Evolutionary conservation across 1,284 basidiomycete genomes (phyloP).

Genomic region (Thelephora terrestris): DNA sequence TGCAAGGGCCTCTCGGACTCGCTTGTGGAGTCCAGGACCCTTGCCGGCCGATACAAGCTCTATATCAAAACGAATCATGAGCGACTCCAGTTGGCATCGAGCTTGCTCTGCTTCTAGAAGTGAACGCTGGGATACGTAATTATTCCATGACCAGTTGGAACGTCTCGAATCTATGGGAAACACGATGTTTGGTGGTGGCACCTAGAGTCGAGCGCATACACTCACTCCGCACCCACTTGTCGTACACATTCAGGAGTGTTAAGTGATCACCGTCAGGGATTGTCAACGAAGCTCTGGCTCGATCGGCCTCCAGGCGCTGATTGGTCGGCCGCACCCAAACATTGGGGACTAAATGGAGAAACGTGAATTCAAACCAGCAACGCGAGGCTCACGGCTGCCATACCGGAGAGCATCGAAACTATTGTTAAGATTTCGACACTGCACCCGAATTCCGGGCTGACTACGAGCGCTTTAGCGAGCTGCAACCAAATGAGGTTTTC

Average conservation of each 20-base stretch:
- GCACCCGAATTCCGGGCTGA: conserved; percentile 83
- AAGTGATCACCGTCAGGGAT: conserved; percentile 89
- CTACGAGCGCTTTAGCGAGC: conserved; percentile 88
- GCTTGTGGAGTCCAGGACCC: not conserved
- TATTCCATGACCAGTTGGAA: not conserved
- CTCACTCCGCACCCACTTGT: no score
- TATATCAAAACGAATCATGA: not conserved
- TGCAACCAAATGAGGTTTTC: not conserved
- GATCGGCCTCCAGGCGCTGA: conserved; percentile 75
- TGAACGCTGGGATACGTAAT: not conserved
- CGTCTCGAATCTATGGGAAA: not conserved
- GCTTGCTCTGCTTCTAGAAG: not conserved
- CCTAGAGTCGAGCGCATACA: no score
- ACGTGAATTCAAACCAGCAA: no score
- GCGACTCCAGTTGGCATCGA: not conserved
- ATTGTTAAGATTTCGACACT: conserved; percentile 87
- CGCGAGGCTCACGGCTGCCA: no score
- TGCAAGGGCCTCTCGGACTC: not conserved
- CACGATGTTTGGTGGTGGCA: no score
- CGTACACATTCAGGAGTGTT: conserved; percentile 85
- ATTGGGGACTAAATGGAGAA: conserved; percentile 58
- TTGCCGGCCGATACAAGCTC: not conserved
- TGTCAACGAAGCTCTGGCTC: conserved; percentile 75
- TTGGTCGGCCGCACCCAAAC: conserved; percentile 81
- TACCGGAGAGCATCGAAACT: conserved; percentile 88